Base-by-base conservation (phyloP, 2,329 filamentous ascomycete genomes). In the Microsporum canis region DNA sequence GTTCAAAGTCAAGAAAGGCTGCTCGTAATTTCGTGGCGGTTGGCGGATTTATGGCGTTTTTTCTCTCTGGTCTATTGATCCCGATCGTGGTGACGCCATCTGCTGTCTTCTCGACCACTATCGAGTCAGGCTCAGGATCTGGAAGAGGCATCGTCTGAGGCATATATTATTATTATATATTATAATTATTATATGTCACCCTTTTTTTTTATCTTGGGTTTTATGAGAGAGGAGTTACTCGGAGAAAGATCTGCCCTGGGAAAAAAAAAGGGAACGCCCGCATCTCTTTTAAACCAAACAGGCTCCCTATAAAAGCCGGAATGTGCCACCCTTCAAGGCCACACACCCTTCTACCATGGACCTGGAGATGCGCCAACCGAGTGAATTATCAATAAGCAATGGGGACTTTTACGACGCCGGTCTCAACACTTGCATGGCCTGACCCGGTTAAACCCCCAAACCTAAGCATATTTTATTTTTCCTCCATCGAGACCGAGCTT, bases 21-120 rank as follows among this genome's bases (percentile, higher is more conserved):
- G 73, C 66, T 31, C 78, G 77, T 4, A 84, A 75, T 39, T 76
- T 75, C 34, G 70, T 70, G 2, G 76, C 80, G 3, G 81, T 82
- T 1, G 72, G 62, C 1, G 72, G 69, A 64, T 84, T 75, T 45
- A 84, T 75, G 10, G 81, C 82, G 66, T 84, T 84, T 58, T 77
- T 76, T 29, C 76, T 73, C 10, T 77, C 68, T 0, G 73, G 72
- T n/a, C 81, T 77, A 68, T 80, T 78, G 64, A 84, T 76, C n/a
- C 78, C 76, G 61, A 84, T 80, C n/a, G 75, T 79, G 0, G 80
- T 80, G 65, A 84, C 80, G 55, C 80, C 80, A 14, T 66, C 64
- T 6, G 61, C n/a, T 5, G 55, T 65, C 31, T 63, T 66, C 10
- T 56, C 64, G 39, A 66, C 65, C 51, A 39, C 49, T 10, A 66